These are phyloP conservation scores for Corinectria fuckeliana DNA, from an alignment of 2,329 filamentous ascomycete genomes.

Conservation along the genomic window DNA sequence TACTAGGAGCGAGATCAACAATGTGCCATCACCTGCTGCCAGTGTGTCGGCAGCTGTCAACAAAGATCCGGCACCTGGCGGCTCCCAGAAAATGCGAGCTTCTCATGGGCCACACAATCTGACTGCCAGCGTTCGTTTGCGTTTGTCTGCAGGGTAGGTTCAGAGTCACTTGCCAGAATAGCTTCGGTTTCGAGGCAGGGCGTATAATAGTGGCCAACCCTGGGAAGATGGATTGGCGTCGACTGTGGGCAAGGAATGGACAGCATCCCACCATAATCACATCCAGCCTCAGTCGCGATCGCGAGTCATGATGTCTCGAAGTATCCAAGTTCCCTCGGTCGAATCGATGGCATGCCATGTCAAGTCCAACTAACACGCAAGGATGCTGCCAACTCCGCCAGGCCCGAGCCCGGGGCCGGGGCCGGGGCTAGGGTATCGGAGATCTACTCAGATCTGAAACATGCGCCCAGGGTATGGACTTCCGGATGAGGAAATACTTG, in stretches of 20 bases:
- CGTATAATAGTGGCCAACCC: too few relatives aligned
- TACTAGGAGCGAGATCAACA: background rate
- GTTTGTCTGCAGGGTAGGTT: too few relatives aligned
- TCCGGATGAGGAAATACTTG: slow-evolving; percentile 10
- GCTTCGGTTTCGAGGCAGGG: too few relatives aligned
- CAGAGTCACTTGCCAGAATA: too few relatives aligned
- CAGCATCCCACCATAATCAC: background rate
- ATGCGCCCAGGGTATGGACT: background rate
- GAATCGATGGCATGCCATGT: background rate
- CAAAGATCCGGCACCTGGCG: too few relatives aligned
- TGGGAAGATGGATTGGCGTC: too few relatives aligned
- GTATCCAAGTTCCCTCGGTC: background rate
- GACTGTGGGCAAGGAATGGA: background rate
- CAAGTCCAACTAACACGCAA: background rate
- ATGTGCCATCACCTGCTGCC: background rate
- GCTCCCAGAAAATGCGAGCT: too few relatives aligned
- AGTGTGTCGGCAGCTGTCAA: too few relatives aligned
- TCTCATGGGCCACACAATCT: too few relatives aligned
- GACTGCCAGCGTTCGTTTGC: too few relatives aligned
- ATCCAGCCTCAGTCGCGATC: background rate
- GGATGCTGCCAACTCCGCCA: background rate
- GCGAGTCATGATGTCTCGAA: background rate
- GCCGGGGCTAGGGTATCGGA: slow-evolving; percentile 14
- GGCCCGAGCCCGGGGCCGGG: background rate
- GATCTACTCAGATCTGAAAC: slow-evolving; percentile 18